These are phyloP conservation scores for Hirsutella thompsonii DNA, from an alignment of 2,329 filamentous ascomycete species.

Conservation along the genomic window DNA sequence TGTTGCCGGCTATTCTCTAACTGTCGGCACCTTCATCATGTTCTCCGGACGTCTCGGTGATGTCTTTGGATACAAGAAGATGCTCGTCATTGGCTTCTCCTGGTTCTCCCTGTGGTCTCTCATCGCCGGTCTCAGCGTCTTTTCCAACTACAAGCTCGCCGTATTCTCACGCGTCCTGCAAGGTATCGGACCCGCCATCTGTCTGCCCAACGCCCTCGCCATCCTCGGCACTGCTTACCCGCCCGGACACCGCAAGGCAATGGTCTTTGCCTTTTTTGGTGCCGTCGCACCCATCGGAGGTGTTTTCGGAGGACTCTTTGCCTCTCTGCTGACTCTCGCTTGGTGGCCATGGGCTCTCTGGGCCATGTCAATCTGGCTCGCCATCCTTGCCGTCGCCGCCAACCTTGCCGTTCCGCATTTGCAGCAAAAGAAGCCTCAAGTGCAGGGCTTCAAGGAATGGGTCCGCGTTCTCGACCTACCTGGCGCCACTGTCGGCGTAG, in stretches of 20 bases:
- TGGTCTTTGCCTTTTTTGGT: conserved; percentile 42
- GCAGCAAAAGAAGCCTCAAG: conserved; percentile 6
- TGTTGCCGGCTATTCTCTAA: conserved; percentile 43
- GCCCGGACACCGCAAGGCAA: conserved; percentile 43
- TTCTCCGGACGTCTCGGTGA: conserved; percentile 43
- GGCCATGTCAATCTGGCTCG: conserved; percentile 22
- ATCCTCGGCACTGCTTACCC: conserved; percentile 45
- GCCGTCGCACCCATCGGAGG: conserved; percentile 32
- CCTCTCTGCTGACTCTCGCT: conserved; percentile 23
- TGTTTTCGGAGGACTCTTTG: conserved; percentile 27
- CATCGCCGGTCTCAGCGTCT: conserved; percentile 27
- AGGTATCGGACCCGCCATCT: conserved; percentile 48
- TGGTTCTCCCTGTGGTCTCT: conserved; percentile 44
- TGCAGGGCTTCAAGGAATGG: conserved; percentile 8
- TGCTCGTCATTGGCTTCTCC: conserved; percentile 38
- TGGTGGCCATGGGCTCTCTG: conserved; percentile 39
- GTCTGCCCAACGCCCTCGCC: conserved; percentile 51
- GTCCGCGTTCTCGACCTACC: conserved; percentile 23
- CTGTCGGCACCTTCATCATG: conserved; percentile 43
- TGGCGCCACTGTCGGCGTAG: conserved; percentile 32
- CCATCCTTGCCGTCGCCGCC: conserved; percentile 17
- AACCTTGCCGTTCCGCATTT: conserved; percentile 21
- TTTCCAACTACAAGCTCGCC: conserved; percentile 29
- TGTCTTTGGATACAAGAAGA: conserved; percentile 40
- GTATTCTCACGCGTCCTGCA: conserved; percentile 40